phyloP scores from a whole-genome alignment of 192 early-diverging fungal genomes.

The Umbelopsis ramanniana region DNA sequence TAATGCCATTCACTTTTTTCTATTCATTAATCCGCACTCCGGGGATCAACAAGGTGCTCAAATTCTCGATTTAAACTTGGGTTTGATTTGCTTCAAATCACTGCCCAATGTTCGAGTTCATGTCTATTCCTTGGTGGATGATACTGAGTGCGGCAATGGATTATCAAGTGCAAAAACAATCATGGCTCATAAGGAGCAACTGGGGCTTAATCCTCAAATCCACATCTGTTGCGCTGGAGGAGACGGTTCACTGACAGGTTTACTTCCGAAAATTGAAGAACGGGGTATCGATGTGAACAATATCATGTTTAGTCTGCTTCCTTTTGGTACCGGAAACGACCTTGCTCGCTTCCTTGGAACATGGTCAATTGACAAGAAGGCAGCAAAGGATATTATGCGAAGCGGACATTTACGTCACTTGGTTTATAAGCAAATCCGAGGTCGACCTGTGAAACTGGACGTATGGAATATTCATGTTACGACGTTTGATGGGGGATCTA shows the following conservation, averaged over 20 bases:
- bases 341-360: conserved; percentile 49
- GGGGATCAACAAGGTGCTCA: conserved; percentile 42
- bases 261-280: conserved; percentile 47
- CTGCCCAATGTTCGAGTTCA: conserved; percentile 14
- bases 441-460: conserved; percentile 9
- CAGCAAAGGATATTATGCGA: conserved; percentile 21
- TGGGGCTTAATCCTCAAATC: conserved; percentile 21
- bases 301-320: conserved; percentile 47
- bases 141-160: conserved; percentile 33
- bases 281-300: conserved; percentile 23
- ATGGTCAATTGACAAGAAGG: conserved; percentile 26
- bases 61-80: conserved; percentile 39
- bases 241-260: conserved; percentile 51
- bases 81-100: conserved; percentile 44
- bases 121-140: conserved; percentile 20
- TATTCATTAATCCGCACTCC: conserved; percentile 50
- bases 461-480: conserved; percentile 19
- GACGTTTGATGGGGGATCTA: neutral
- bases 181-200: conserved; percentile 18
- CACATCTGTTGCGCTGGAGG: conserved; percentile 35
- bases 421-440: conserved; percentile 21
- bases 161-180: conserved; percentile 34
- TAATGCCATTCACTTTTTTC: conserved; percentile 12
- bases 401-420: conserved; percentile 20
- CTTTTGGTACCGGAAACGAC: conserved; percentile 59